Evolutionary conservation across 139 green algal species (phyloP).

Genomic region (Picochlorum costavermella): DNA sequence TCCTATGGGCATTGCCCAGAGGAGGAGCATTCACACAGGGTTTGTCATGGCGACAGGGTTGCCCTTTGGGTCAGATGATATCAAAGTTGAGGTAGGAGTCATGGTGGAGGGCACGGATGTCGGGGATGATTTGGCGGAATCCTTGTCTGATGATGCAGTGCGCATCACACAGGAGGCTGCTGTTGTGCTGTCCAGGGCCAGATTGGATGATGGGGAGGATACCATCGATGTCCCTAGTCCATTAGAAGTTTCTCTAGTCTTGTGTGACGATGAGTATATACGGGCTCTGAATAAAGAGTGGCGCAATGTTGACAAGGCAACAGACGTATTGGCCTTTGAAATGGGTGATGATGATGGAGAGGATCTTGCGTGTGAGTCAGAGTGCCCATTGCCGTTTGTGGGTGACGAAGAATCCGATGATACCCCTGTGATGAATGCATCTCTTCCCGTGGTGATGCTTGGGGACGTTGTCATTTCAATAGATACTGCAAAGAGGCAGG

Average conservation of each 20-base stretch:
- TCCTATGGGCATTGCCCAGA: too few relatives aligned
- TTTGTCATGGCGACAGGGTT: background rate
- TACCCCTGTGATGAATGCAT: background rate
- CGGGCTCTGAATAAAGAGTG: constrained; percentile 67
- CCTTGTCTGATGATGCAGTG: constrained; percentile 29
- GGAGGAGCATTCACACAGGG: too few relatives aligned
- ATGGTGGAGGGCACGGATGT: constrained; percentile 42
- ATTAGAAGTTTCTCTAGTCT: constrained; percentile 68
- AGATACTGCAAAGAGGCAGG: constrained; percentile 82
- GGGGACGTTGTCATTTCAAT: constrained; percentile 90
- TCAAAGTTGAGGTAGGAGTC: constrained; percentile 37
- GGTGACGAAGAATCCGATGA: constrained; percentile 8
- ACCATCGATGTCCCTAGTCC: constrained; percentile 12
- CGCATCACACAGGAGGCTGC: constrained; percentile 22
- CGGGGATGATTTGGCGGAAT: constrained; percentile 24
- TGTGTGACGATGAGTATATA: constrained; percentile 82
- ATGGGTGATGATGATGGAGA: constrained; percentile 29
- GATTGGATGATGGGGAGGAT: constrained; percentile 19
- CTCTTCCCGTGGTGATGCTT: constrained; percentile 53
- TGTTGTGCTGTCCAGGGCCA: background rate
- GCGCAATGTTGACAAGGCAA: constrained; percentile 63
- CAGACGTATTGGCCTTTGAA: constrained; percentile 93
- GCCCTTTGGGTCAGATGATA: constrained; percentile 7
- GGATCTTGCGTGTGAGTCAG: background rate
- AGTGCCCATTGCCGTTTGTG: background rate